Base-by-base conservation (phyloP, 345 rosid genomes). In the Pseudoturritis turrita region DNA sequence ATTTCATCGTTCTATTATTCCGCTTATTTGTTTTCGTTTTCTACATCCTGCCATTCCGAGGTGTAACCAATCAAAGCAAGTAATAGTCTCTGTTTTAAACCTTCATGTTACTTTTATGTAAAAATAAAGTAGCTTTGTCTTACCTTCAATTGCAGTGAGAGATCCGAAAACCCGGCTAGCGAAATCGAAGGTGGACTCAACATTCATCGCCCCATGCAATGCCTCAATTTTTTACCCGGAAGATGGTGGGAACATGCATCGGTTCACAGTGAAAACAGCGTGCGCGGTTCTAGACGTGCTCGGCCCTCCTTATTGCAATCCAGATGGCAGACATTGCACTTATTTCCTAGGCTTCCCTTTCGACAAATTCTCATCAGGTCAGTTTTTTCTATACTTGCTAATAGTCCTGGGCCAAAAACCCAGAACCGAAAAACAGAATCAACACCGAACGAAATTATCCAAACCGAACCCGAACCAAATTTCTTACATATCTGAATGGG, bases 201-300 rank as follows among this genome's bases (percentile, higher is more conserved):
- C 86, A 41, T 79, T 89, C 31, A 83, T 88, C 0, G 86, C 97
- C 1, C 97, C 99, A 22, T 95, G 98, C 80, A 31, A 80, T 44
- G 33, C 94, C 58, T 83, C 91, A 23, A 88, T 95, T 66, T 90
- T 95, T 31, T 95, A 87, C 75, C 99, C 99, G 6, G 83, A 85
- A 19, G 91, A 89, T 44, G 99, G 97, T 45, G 99, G 99, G 64
- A 95, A 95, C 83, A 89, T 95, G 92, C 99, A 95, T 77, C 64
- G 94, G 78, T 89, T 95, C 85, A 88, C 92, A 2, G 98, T 89
- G 0, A 80, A 75, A 62, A 92, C 97, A 1, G 87, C 96, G 0
- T 95, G 99, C 22, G 98, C 99, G 0, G 94, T 95, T 50, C 83
- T 95, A 4, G 99, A 95, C 12, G 96, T 95, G 54, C 87, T 92